Evolutionary conservation across 2,329 filamentous ascomycete species (phyloP), one percentile per base, ranked within the genome.

Genomic region (Botrytis pseudocinerea): DNA sequence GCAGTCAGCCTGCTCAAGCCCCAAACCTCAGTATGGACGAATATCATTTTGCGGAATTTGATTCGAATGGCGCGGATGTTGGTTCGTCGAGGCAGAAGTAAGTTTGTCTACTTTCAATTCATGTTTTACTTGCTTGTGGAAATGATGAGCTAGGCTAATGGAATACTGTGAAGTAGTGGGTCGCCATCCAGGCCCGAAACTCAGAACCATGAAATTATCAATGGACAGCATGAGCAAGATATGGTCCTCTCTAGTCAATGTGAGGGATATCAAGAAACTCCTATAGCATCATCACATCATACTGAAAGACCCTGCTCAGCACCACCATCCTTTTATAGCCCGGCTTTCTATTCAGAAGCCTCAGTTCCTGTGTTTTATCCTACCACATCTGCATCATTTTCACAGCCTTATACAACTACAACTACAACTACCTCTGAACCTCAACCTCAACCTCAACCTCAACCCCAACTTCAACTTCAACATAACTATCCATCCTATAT

Each of bases 41-140:
- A 42, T 54, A 72, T 16, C 48, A 42, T n/a, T 51, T 51, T 3
- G 35, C 59, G 32, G 71, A 70, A 28, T 32, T 35, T 18, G 40
- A 28, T 35, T 73, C 71, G 4, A 73, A 48, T 44, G 57, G 16
- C 20, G 65, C 71, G 1, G 70, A 72, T 25, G 5, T 59, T 61
- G 70, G 54, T 16, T 69, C 70, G 4, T 44, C 63, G 6, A 64
- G 65, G 16, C 42, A 22, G 14, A 73, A 59, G 71, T 73, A 35
- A 25, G 65, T 62, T 57, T 59, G 12, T 38, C 10, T 48, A 28
- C 35, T 46, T 62, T 42, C 16, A 7, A 59, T 12, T 42, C 32
- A 10, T 42, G 18, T 6, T 68, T 20, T 57, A 38, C 18, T 57
- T 42, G 40, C 25, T 32, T 32, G 10, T 4, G 46, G 10, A 3